A percentile compares a stretch with the other conserved stretches of the same genome.
Evolutionary conservation across 2,329 filamentous ascomycete genomes (phyloP).

Genomic region (Trichoderma citrinoviride): DNA sequence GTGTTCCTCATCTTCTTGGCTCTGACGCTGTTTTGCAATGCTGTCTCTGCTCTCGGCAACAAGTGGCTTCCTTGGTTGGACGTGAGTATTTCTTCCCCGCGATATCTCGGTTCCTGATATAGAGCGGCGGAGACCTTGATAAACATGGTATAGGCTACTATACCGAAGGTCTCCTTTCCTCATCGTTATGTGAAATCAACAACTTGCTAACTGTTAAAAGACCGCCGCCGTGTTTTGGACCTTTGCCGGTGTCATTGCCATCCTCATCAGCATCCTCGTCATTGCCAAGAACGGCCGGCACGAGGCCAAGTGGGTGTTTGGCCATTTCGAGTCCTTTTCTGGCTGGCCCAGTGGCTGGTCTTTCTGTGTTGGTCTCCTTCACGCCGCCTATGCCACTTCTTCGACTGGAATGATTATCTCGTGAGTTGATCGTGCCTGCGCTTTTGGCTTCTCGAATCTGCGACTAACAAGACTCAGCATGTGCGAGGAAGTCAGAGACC

Average conservation of each 20-base stretch:
- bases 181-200: not conserved
- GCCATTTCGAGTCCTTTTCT: constrained; percentile 64
- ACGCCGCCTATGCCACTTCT: constrained; percentile 71
- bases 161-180: not conserved
- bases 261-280: constrained; percentile 60
- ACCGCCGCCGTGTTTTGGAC: constrained; percentile 74
- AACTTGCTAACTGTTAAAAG: constrained; percentile 35
- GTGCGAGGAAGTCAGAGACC: constrained; percentile 69
- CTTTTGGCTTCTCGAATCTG: not conserved
- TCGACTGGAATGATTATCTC: constrained; percentile 79
- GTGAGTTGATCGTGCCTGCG: constrained; percentile 44
- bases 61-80: constrained; percentile 65
- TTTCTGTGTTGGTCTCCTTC: constrained; percentile 69
- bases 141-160: no score
- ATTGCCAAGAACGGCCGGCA: constrained; percentile 67
- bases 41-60: constrained; percentile 66
- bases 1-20: constrained; percentile 69
- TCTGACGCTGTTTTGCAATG: constrained; percentile 62
- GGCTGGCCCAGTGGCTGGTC: constrained; percentile 72
- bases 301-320: constrained; percentile 62
- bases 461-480: constrained; percentile 46
- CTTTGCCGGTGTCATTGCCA: constrained; percentile 66
- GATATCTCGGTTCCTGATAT: not conserved
- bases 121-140: constrained; percentile 11
- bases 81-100: constrained; percentile 48